Conservation (phyloP, 306 rosid species). For the Fagus crenata region DNA sequence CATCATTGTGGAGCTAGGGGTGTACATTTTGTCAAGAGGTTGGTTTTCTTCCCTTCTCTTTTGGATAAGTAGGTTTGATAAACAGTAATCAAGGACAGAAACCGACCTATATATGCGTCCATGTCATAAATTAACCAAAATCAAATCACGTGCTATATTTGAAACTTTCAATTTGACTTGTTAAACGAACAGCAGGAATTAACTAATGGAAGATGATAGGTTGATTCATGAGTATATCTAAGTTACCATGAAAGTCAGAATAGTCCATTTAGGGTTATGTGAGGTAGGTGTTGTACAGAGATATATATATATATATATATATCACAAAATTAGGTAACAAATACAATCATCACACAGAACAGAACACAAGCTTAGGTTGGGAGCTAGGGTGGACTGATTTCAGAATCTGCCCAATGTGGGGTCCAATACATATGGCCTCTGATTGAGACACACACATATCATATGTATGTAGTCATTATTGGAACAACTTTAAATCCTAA, state of each 20-base stretch:
- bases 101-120: too few species aligned
- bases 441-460: neutral
- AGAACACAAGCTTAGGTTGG: neutral
- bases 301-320: too few species aligned
- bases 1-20: neutral
- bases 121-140: too few species aligned
- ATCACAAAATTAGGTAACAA: neutral
- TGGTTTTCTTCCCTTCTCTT: neutral
- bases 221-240: too few species aligned
- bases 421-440: neutral
- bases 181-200: too few species aligned
- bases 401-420: neutral
- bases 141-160: too few species aligned
- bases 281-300: too few species aligned
- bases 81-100: too few species aligned
- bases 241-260: too few species aligned
- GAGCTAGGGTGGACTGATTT: neutral
- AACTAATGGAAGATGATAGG: too few species aligned
- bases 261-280: too few species aligned
- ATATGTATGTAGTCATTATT: neutral
- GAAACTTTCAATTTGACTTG: too few species aligned
- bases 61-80: neutral
- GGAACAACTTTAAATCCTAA: conserved; percentile 11
- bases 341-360: neutral
- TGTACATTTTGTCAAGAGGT: neutral